A percentile compares a stretch with the other conserved stretches of the same genome.
Conservation (phyloP, 2,329 filamentous ascomycete genomes). For the Ceratocystis colombiana region DNA sequence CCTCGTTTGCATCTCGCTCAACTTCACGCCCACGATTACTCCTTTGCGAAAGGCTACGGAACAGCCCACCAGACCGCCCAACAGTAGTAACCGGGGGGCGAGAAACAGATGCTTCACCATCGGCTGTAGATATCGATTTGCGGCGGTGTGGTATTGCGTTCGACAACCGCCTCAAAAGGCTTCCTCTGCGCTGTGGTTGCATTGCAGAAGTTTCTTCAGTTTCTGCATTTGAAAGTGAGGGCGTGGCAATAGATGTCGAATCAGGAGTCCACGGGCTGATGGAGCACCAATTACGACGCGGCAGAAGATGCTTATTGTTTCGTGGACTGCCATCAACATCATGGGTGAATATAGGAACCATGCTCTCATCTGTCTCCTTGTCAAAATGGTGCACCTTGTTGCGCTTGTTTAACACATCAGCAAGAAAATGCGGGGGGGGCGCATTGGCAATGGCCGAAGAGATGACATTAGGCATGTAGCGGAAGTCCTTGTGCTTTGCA, state of each 20-base stretch:
- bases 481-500: conserved; percentile 79
- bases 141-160: conserved; percentile 28
- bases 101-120: conserved; percentile 27
- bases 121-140: conserved; percentile 28
- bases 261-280: conserved; percentile 78
- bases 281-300: conserved; percentile 90
- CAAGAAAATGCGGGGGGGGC: conserved; percentile 76
- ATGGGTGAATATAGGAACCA: conserved; percentile 85
- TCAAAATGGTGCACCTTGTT: conserved; percentile 71
- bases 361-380: conserved; percentile 76
- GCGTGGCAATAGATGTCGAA: conserved; percentile 60
- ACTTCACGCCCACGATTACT: conserved; percentile 24
- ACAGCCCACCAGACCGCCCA: conserved; percentile 28
- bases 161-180: conserved; percentile 38
- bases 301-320: conserved; percentile 83
- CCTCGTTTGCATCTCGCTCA: neutral
- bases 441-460: conserved; percentile 91
- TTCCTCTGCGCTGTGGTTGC: conserved; percentile 32
- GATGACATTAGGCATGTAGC: conserved; percentile 94
- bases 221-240: conserved; percentile 37
- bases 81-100: conserved; percentile 42
- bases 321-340: conserved; percentile 82
- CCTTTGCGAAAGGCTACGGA: conserved; percentile 35
- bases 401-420: conserved; percentile 84
- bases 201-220: conserved; percentile 37